Base-by-base conservation (phyloP, 2,329 filamentous ascomycete species). In the Elsinoe arachidis region DNA sequence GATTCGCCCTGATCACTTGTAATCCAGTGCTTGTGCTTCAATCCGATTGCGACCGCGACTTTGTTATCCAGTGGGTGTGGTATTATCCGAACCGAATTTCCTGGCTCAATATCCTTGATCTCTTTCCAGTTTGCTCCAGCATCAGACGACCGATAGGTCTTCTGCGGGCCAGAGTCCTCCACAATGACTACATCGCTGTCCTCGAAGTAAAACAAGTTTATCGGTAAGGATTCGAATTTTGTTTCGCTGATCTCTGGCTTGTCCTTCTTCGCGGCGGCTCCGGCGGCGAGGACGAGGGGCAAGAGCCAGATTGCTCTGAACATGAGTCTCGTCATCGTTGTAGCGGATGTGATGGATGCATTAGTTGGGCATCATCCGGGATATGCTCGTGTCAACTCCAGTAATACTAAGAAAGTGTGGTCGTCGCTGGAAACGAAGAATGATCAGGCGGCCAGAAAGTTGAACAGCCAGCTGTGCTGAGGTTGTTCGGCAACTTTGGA, bases 161-260 rank as follows among this genome's bases (percentile, higher is more conserved):
- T 83, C 59, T 80, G 78, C 39, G 80, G 79, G 12, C 78, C 71
- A 52, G 76, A 67, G 69, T 95, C 87, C 65, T 86, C 84, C 68
- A 90, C 84, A 46, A 97, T 73, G 59, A 95, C 78, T 54, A 87
- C 82, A 69, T 96, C 86, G 63, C 88, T 91, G 70, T 92, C 88
- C 67, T 93, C 86, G 68, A 99, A 97, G 74, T 96, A 99, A 73
- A 87, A 87, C 63, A 96, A 76, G 68, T 84, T 84, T 56, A 74
- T 69, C 0, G 90, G 88, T 56, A 78, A 72, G 65, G 84, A 77
- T 44, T 86, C 76, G 73, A 96, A 88, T 47, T 79, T 72, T 55
- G 76, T 87, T 59, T 78, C 74, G 61, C 79, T 77, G 65, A 96
- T 79, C 57, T 78, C 78, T 21, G 91, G 91, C 46, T 64, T 61